A percentile compares a stretch with the other conserved stretches of the same genome.
Evolutionary conservation across 352 stramenopile genomes (phyloP).

Genomic region (Globisporangium camurandrum): DNA sequence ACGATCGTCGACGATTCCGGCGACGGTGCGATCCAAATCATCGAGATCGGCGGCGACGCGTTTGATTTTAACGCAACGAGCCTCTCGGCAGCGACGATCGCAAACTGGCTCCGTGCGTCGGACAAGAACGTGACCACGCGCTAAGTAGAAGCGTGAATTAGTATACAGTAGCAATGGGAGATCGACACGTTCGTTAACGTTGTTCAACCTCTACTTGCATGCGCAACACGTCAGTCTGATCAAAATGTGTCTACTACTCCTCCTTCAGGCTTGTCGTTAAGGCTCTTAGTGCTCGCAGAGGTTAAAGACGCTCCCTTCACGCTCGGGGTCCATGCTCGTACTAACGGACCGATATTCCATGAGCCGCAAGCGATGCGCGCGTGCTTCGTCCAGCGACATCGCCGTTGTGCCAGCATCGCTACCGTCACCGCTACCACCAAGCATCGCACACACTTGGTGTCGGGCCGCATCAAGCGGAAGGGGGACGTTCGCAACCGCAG

Average conservation of each 20-base stretch:
- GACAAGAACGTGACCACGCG: constrained; percentile 25
- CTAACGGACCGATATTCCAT: constrained; percentile 20
- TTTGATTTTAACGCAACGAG: constrained; percentile 29
- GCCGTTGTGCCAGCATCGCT: too few species aligned
- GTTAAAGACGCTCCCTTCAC: not conserved
- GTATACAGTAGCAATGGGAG: not conserved
- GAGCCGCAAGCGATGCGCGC: constrained; percentile 16
- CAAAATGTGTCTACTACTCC: too few species aligned
- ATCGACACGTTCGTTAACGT: too few species aligned
- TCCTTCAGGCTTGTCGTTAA: too few species aligned
- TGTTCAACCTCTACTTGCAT: too few species aligned
- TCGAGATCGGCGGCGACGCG: constrained; percentile 30
- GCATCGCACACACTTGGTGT: constrained; percentile 11
- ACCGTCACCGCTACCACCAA: too few species aligned
- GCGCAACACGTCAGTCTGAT: too few species aligned
- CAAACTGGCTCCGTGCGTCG: constrained; percentile 25
- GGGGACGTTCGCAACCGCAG: constrained; percentile 11
- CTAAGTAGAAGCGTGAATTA: constrained; percentile 1
- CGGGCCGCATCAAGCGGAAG: constrained; percentile 5
- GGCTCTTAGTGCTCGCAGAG: not conserved
- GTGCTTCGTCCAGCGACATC: constrained; percentile 18
- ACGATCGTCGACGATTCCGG: constrained; percentile 42
- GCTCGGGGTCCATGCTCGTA: not conserved
- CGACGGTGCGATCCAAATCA: constrained; percentile 31
- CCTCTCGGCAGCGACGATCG: constrained; percentile 22